A percentile compares a stretch with the other conserved stretches of the same genome.
Evolutionary conservation across 1,139 yeast species (phyloP).

Genomic region (Yamadazyma atmosphaerica): DNA sequence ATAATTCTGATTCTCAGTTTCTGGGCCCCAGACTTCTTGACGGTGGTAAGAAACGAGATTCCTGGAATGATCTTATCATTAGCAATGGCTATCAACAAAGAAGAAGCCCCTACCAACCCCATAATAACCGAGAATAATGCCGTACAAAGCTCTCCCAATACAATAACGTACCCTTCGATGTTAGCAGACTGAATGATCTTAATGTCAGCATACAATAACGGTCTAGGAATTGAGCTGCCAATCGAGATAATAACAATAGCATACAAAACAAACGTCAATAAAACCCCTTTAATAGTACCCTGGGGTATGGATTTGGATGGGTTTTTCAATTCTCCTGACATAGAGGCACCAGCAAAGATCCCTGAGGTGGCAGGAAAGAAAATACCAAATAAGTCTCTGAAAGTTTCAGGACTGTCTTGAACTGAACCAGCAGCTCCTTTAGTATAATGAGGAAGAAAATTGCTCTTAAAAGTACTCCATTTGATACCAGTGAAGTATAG

Average conservation of each 20-base stretch:
- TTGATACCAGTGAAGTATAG: constrained; percentile 71
- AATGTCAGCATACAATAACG: constrained; percentile 70
- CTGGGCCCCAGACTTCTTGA: constrained; percentile 33
- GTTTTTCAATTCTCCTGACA: constrained; percentile 89
- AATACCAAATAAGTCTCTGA: constrained; percentile 85
- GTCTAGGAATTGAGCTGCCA: constrained; percentile 79
- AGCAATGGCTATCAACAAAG: constrained; percentile 86
- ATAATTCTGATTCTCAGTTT: constrained; percentile 56
- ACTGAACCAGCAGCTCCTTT: constrained; percentile 91
- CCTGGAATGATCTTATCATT: constrained; percentile 85
- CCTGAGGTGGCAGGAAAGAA: constrained; percentile 99
- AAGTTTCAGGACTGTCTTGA: constrained; percentile 62
- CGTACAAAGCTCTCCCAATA: constrained; percentile 89
- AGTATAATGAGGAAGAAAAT: constrained; percentile 77
- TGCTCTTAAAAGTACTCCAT: constrained; percentile 62
- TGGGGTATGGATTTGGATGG: constrained; percentile 89
- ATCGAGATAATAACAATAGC: constrained; percentile 73
- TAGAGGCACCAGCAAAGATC: constrained; percentile 97
- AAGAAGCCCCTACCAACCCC: constrained; percentile 94
- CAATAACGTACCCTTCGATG: constrained; percentile 63
- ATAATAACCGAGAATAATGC: constrained; percentile 89
- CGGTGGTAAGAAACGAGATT: constrained; percentile 54
- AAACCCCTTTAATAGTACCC: constrained; percentile 83
- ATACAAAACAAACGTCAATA: constrained; percentile 74
- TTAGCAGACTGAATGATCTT: constrained; percentile 84